Conservation (phyloP, 2,329 filamentous ascomycete species). For the Xylaria multiplex region DNA sequence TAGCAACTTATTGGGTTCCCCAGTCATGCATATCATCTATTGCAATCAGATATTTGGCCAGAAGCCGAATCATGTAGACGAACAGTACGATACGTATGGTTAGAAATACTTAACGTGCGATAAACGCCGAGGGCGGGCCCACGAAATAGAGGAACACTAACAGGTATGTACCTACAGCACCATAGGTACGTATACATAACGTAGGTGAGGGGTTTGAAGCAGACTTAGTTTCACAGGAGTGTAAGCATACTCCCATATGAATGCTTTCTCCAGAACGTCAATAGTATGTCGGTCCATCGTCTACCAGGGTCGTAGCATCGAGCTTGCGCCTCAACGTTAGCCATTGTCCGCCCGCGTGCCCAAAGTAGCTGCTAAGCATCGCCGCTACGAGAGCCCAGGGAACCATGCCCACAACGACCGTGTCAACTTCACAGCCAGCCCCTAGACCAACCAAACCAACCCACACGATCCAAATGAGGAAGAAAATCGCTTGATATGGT, state of each 20-base stretch:
- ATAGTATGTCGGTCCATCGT: background rate
- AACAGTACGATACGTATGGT: background rate
- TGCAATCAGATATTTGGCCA: background rate
- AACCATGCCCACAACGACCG: constrained; percentile 41
- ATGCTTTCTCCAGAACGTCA: background rate
- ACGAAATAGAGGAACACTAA: background rate
- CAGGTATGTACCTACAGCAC: background rate
- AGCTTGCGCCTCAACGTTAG: constrained; percentile 12
- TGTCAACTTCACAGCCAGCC: constrained; percentile 38
- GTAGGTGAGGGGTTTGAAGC: background rate
- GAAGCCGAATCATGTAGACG: background rate
- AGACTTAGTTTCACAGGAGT: background rate
- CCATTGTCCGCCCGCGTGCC: constrained; percentile 29
- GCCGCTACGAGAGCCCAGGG: constrained; percentile 43
- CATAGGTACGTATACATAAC: too few species aligned
- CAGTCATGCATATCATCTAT: background rate
- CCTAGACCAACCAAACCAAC: constrained; percentile 37
- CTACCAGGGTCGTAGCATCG: background rate
- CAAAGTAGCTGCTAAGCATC: constrained; percentile 43
- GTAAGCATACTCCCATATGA: background rate
- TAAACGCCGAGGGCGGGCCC: background rate
- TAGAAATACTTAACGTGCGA: too few species aligned
- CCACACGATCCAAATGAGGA: constrained; percentile 41
- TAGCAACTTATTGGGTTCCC: background rate
- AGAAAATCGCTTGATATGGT: constrained; percentile 40